phyloP scores from a whole-genome alignment of 257 asterid genomes.

The Fraxinus quadrangulata region DNA sequence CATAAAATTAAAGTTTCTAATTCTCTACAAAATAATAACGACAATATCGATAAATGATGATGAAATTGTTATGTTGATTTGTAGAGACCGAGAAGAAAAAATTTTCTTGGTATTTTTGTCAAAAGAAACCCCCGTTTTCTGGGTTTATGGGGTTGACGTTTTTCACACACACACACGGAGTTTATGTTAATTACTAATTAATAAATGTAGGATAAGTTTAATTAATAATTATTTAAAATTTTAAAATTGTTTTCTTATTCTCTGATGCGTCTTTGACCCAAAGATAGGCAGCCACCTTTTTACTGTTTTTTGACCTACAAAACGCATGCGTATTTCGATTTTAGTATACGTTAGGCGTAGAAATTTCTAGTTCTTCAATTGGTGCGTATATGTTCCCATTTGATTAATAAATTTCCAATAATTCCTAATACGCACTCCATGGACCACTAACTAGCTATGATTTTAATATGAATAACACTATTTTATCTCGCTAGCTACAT shows the following conservation, averaged over 20 bases:
- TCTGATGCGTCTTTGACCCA: constrained; percentile 10
- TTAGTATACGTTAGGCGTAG: neutral
- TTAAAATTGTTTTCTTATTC: neutral
- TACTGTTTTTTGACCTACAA: too few relatives aligned
- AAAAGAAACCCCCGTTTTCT: neutral
- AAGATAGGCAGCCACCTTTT: neutral
- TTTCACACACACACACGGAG: neutral
- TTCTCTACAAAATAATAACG: too few relatives aligned
- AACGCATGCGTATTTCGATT: constrained; percentile 4
- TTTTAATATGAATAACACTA: neutral
- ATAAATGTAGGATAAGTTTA: neutral
- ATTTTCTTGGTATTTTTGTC: neutral
- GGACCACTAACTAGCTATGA: neutral
- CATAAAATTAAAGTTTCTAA: too few relatives aligned
- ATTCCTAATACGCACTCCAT: too few relatives aligned
- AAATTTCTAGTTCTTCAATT: neutral
- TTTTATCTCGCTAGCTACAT: too few relatives aligned
- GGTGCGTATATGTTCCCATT: too few relatives aligned
- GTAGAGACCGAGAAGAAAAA: neutral
- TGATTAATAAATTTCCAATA: neutral
- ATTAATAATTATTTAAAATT: neutral
- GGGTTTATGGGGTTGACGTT: neutral
- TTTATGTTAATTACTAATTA: neutral
- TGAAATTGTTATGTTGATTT: neutral
- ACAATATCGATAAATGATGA: too few relatives aligned